phyloP scores from a whole-genome alignment of 2,329 filamentous ascomycete genomes.

The Sporothrix phasma region DNA sequence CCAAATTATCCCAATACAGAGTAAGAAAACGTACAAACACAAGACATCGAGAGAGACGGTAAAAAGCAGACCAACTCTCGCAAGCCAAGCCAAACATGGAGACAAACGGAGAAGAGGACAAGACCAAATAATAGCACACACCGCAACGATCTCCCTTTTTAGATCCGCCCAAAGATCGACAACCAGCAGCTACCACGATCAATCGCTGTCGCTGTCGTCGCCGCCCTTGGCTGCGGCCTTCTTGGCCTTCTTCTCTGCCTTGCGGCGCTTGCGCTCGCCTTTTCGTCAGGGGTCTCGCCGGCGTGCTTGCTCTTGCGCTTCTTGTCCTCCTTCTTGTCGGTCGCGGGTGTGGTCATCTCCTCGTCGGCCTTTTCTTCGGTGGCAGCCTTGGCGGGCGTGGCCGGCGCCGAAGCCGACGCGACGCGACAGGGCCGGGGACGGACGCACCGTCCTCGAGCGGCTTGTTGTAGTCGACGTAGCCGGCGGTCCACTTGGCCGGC shows the following conservation, averaged over 20 bases:
- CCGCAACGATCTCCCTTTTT: not conserved
- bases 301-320: slow-evolving; percentile 69
- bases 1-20: slow-evolving; percentile 1
- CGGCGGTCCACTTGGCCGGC: slow-evolving; percentile 81
- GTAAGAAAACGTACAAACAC: not conserved
- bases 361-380: slow-evolving; percentile 15
- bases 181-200: too few relatives aligned
- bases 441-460: slow-evolving; percentile 35
- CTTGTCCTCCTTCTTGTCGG: slow-evolving; percentile 42
- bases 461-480: slow-evolving; percentile 83
- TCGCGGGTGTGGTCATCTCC: slow-evolving; percentile 19
- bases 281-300: slow-evolving; percentile 62
- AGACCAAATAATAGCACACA: not conserved
- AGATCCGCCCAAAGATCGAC: too few relatives aligned
- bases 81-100: not conserved
- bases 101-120: not conserved
- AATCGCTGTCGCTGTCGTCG: slow-evolving; percentile 22
- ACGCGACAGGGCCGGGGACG: too few relatives aligned
- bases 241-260: slow-evolving; percentile 27
- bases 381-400: slow-evolving; percentile 24
- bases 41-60: not conserved
- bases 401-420: slow-evolving; percentile 34
- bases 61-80: not conserved
- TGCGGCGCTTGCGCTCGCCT: slow-evolving; percentile 29
- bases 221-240: slow-evolving; percentile 19